These are phyloP conservation scores for Podospora appendiculata DNA, from an alignment of 495 filamentous ascomycete genomes.

Conservation along the genomic window DNA sequence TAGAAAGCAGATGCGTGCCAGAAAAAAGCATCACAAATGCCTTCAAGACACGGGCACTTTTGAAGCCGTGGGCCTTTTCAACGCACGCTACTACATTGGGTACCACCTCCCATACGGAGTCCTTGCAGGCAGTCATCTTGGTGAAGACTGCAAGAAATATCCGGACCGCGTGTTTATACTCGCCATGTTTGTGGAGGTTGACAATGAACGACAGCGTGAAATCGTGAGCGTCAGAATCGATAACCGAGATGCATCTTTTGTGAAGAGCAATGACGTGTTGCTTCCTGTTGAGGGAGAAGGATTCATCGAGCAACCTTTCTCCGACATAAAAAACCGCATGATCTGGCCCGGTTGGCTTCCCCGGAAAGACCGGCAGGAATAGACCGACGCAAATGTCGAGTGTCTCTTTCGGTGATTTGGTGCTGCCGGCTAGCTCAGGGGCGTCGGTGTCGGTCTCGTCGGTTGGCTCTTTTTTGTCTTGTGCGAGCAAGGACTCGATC, in stretches of 20 bases:
- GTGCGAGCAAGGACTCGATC: constrained; percentile 20
- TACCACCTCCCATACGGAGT: constrained; percentile 13
- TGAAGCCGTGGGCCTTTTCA: constrained; percentile 14
- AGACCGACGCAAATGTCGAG: constrained; percentile 22
- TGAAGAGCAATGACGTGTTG: constrained; percentile 19
- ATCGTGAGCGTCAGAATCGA: not conserved
- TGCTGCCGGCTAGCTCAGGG: not conserved
- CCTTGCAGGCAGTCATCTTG: constrained; percentile 12
- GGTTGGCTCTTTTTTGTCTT: not conserved
- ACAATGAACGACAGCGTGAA: constrained; percentile 21
- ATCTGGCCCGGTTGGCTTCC: constrained; percentile 7
- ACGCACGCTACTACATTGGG: constrained; percentile 22
- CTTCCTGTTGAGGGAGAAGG: constrained; percentile 13
- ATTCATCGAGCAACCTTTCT: constrained; percentile 18
- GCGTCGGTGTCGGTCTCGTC: not conserved
- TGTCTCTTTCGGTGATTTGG: not conserved
- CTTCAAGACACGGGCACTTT: constrained; percentile 17
- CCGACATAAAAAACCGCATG: constrained; percentile 19
- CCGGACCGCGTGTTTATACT: constrained; percentile 24
- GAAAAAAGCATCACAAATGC: constrained; percentile 17
- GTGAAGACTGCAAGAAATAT: constrained; percentile 18
- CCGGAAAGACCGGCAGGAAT: constrained; percentile 26
- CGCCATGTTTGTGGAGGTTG: constrained; percentile 14
- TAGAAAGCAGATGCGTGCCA: constrained; percentile 4
- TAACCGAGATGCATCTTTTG: constrained; percentile 15